A percentile compares a stretch with the other conserved stretches of the same genome.
These are phyloP conservation scores for Boehmeria nivea DNA, from an alignment of 306 rosid genomes.

Conservation along the genomic window DNA sequence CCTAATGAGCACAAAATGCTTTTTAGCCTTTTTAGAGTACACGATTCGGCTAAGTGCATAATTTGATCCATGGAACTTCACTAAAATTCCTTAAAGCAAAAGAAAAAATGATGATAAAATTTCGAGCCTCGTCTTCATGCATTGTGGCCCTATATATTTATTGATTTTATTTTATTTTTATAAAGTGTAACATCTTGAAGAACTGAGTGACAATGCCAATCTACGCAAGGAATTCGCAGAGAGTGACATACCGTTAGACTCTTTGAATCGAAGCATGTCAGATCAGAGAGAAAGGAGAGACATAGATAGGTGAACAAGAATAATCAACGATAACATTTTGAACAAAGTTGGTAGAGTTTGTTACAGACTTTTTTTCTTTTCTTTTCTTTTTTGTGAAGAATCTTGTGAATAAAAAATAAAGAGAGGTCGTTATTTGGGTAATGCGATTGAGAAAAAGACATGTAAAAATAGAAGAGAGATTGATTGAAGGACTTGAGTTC, in stretches of 20 bases:
- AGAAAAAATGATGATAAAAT: constrained; percentile 13
- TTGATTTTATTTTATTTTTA: no score
- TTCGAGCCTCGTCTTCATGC: no score
- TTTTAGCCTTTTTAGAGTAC: background rate
- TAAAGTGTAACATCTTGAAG: no score
- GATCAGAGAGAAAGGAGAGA: background rate
- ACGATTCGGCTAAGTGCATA: background rate
- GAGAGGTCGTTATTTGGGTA: constrained; percentile 12
- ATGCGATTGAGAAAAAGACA: constrained; percentile 4
- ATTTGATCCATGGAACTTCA: background rate
- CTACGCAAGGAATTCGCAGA: background rate
- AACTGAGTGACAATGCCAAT: constrained; percentile 4
- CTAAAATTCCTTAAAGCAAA: constrained; percentile 28
- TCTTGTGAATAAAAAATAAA: constrained; percentile 14
- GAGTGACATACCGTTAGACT: constrained; percentile 32
- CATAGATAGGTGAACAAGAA: constrained; percentile 61
- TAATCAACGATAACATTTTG: background rate
- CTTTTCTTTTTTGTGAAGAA: constrained; percentile 7
- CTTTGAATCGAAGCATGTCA: constrained; percentile 32
- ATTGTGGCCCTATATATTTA: no score
- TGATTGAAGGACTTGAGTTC: no score
- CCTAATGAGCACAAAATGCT: background rate
- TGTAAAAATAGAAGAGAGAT: no score
- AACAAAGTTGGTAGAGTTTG: constrained; percentile 63
- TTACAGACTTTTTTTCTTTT: constrained; percentile 28